Evolutionary conservation across 176 grass and related monocot species (phyloP), one percentile per base, ranked within the genome.

Genomic region (Oryza meyeriana): DNA sequence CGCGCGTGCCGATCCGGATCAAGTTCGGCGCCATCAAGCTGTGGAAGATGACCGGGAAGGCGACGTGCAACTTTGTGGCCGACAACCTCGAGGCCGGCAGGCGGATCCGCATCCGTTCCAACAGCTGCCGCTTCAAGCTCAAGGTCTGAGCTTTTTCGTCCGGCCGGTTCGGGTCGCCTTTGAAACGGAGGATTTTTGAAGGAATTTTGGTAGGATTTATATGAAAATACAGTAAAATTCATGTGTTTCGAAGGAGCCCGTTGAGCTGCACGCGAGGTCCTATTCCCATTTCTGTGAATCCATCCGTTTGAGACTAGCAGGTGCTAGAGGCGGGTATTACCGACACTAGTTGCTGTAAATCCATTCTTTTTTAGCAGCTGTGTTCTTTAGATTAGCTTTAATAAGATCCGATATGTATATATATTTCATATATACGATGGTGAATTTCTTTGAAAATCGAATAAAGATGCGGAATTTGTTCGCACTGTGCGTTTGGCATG

Each of bases 21-120:
- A 95, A 93, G 89, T 91, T 99, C 14, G 95, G 92, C 0, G 79
- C 33, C 18, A 10, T 90, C 72, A 99, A 90, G 89, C 85, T 99
- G 2, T 88, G 84, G 79, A 93, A 65, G 87, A 78, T 95, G 65
- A 95, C 91, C 0, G 91, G 87, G 42, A 92, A 91, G 82, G 79
- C 90, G 0, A 13, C 63, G 11, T 99, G 96, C 67, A 41, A 64
- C 32, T 79, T 99, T 18, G 79, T 90, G 22, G 87, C 90, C 33
- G 90, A 93, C 35, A 95, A 50, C 44, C 74, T 94, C 64, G 87
- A 78, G 65, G 67, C 79, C 4, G 39, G 26, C 38, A 40, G 20
- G 8, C 58, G 59, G 47, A 75, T 99, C 12, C 92, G 91, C 6
- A 89, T 99, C 70, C 79, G 69, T 0, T 99, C 96, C 28, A 95